phyloP scores from a whole-genome alignment of 176 grass and related monocot species.

The Elaeis guineensis region DNA sequence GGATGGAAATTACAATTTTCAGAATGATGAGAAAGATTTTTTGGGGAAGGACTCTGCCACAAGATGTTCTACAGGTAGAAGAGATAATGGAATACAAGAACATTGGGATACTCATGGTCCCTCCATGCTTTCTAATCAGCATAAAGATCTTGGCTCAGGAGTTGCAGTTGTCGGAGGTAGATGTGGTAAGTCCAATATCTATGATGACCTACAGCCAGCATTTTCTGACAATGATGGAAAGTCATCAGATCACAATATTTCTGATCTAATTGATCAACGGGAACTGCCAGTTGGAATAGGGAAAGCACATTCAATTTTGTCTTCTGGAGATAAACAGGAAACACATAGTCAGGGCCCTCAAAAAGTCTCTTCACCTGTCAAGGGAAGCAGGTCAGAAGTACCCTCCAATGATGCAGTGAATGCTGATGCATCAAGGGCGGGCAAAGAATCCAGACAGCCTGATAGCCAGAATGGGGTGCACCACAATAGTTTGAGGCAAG shows the following conservation, averaged over 20 bases:
- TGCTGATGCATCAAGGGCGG: constrained; percentile 40
- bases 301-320: constrained; percentile 27
- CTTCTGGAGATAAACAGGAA: constrained; percentile 46
- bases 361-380: constrained; percentile 32
- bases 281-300: constrained; percentile 32
- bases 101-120: constrained; percentile 11
- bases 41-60: constrained; percentile 31
- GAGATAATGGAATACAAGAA: constrained; percentile 34
- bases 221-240: constrained; percentile 18
- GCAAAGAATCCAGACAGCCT: constrained; percentile 32
- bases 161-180: constrained; percentile 17
- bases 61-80: constrained; percentile 32
- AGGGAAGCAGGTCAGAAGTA: constrained; percentile 39
- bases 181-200: constrained; percentile 9
- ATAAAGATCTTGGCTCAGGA: constrained; percentile 11
- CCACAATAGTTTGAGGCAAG: constrained; percentile 37
- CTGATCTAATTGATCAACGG: constrained; percentile 16
- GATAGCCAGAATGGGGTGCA: constrained; percentile 51
- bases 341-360: constrained; percentile 26
- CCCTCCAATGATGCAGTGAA: constrained; percentile 28
- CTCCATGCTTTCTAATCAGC: constrained; percentile 29
- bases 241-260: background rate
- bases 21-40: constrained; percentile 37
- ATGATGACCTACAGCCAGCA: constrained; percentile 23
- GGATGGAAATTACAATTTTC: constrained; percentile 14